Conservation (phyloP, 2,329 filamentous ascomycete species). For the Aspergillus costaricaensis region DNA sequence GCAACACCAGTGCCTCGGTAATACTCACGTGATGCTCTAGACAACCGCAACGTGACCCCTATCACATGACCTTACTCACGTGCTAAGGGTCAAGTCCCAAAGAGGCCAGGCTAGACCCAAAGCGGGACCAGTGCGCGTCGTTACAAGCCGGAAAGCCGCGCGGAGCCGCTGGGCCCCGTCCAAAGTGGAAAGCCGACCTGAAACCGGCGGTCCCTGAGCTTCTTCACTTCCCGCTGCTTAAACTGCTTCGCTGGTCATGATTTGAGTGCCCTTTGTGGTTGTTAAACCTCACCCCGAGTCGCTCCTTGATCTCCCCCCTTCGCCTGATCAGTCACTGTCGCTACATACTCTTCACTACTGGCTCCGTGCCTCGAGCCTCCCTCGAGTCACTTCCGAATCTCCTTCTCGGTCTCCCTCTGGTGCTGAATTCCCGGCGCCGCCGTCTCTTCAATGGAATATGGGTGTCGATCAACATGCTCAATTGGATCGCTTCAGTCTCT, state of each 20-base stretch:
- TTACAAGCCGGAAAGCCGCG: slow-evolving; percentile 18
- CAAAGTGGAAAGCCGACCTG: slow-evolving; percentile 5
- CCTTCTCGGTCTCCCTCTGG: slow-evolving; percentile 14
- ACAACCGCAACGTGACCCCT: not conserved
- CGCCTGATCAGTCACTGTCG: slow-evolving; percentile 3
- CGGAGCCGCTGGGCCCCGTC: slow-evolving; percentile 14
- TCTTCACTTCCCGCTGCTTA: slow-evolving; percentile 15
- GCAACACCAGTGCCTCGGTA: slow-evolving; percentile 26
- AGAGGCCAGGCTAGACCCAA: slow-evolving; percentile 13
- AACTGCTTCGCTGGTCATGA: slow-evolving; percentile 18
- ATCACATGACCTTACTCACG: slow-evolving; percentile 17
- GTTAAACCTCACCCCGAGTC: slow-evolving; percentile 37
- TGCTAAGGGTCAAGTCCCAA: slow-evolving; percentile 1
- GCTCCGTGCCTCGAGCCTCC: not conserved
- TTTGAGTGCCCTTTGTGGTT: slow-evolving; percentile 13
- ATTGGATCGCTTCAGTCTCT: slow-evolving; percentile 81
- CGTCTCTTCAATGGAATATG: slow-evolving; percentile 42
- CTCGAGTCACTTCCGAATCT: not conserved
- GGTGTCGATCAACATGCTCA: slow-evolving; percentile 44
- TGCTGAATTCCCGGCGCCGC: slow-evolving; percentile 19
- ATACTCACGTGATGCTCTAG: slow-evolving; percentile 11
- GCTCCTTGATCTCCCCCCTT: slow-evolving; percentile 30
- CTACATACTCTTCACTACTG: slow-evolving; percentile 14
- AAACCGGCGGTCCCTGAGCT: slow-evolving; percentile 22
- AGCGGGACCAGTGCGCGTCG: slow-evolving; percentile 11